Conservation (phyloP, 2,329 filamentous ascomycete genomes). For the Achaetomium macrosporum region DNA sequence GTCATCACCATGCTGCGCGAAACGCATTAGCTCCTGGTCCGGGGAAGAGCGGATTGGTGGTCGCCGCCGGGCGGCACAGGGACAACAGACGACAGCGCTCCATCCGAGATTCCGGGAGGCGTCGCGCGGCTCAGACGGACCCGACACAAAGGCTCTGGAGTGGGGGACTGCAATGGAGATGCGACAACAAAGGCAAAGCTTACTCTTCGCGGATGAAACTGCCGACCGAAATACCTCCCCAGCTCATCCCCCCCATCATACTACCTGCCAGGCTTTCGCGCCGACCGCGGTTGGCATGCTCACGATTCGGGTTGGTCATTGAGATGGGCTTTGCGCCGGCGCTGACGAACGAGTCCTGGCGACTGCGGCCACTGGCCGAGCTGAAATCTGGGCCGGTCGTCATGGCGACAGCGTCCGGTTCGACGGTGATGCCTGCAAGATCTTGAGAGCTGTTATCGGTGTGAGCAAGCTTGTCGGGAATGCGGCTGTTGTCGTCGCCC, state of each 20-base stretch:
- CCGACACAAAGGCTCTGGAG: constrained; percentile 10
- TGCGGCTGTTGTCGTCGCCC: constrained; percentile 17
- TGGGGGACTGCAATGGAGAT: constrained; percentile 8
- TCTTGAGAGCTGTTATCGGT: neutral
- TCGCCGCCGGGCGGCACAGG: neutral
- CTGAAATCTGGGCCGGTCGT: constrained; percentile 55
- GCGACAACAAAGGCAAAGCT: constrained; percentile 36
- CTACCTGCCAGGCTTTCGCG: constrained; percentile 60
- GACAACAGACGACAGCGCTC: neutral
- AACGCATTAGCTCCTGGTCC: neutral
- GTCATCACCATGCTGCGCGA: constrained; percentile 79
- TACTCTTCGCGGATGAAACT: constrained; percentile 98
- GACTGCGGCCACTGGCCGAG: constrained; percentile 51
- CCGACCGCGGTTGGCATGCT: constrained; percentile 50
- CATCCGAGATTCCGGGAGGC: neutral
- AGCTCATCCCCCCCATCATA: constrained; percentile 81
- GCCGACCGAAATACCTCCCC: constrained; percentile 91
- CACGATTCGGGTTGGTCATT: constrained; percentile 59
- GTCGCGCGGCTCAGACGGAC: neutral
- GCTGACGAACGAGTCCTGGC: constrained; percentile 62
- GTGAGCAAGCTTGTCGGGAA: too few relatives aligned
- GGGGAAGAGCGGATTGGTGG: too few relatives aligned
- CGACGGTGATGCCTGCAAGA: constrained; percentile 27
- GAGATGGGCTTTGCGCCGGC: constrained; percentile 61
- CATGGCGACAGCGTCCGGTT: constrained; percentile 42